phyloP scores from a whole-genome alignment of 768 basidiomycete species.

The Mycena albidolilacea region DNA sequence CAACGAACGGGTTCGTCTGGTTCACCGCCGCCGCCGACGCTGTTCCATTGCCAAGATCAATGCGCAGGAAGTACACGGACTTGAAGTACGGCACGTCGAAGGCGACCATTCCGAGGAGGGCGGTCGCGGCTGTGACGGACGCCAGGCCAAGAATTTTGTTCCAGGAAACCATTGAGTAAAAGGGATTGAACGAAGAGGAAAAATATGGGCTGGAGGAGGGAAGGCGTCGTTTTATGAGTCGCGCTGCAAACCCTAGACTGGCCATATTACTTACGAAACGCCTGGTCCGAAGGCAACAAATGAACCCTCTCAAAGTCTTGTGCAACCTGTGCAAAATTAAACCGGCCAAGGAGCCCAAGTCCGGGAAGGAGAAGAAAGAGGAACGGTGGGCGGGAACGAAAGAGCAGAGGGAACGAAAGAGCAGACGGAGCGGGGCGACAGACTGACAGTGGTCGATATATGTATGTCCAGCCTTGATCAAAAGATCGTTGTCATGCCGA shows the following conservation, averaged over 20 bases:
- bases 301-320: background rate
- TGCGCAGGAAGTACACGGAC: slow-evolving; percentile 31
- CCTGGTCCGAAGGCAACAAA: slow-evolving; percentile 10
- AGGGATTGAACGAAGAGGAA: background rate
- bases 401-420: background rate
- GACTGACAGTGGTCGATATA: background rate
- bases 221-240: background rate
- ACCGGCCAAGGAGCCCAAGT: background rate
- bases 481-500: background rate
- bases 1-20: slow-evolving; percentile 30
- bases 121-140: slow-evolving; percentile 28
- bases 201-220: background rate
- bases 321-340: slow-evolving; percentile 8
- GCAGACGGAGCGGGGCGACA: no score
- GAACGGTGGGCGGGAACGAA: background rate
- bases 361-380: background rate
- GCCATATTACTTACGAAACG: background rate
- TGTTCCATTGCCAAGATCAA: slow-evolving; percentile 27
- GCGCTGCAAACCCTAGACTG: background rate
- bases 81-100: slow-evolving; percentile 31
- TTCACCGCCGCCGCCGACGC: slow-evolving; percentile 9
- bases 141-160: slow-evolving; percentile 28
- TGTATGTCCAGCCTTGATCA: background rate
- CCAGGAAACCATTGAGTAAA: slow-evolving; percentile 31
- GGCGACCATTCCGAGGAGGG: slow-evolving; percentile 31